Conservation (phyloP, 768 basidiomycete species). For the Suillus fuscotomentosus region DNA sequence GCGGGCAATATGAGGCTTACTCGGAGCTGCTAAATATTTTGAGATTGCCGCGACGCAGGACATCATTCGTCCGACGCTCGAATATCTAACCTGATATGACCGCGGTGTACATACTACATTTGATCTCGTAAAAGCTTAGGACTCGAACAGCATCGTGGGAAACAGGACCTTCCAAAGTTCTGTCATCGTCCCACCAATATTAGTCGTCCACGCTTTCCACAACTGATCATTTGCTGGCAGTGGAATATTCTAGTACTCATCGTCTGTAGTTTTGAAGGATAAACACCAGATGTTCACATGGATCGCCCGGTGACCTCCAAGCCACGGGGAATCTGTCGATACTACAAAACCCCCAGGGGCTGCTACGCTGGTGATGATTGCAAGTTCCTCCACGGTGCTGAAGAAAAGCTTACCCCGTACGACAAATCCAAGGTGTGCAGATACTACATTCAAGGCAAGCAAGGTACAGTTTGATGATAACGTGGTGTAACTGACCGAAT, state of each 20-base stretch:
- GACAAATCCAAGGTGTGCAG: slow-evolving; percentile 71
- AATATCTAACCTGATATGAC: too few species aligned
- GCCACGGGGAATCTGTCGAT: slow-evolving; percentile 68
- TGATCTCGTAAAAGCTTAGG: background rate
- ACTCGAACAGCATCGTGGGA: background rate
- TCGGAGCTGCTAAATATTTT: too few species aligned
- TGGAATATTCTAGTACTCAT: background rate
- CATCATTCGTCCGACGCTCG: too few species aligned
- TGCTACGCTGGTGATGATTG: slow-evolving; percentile 68
- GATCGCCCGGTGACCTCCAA: slow-evolving; percentile 67
- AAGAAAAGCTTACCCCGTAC: slow-evolving; percentile 57
- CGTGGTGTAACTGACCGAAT: slow-evolving; percentile 2
- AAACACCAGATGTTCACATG: slow-evolving; percentile 27
- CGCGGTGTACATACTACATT: too few species aligned
- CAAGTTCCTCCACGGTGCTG: slow-evolving; percentile 72
- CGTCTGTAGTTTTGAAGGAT: background rate
- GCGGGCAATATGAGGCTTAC: too few species aligned
- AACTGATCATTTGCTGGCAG: background rate
- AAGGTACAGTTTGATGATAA: background rate
- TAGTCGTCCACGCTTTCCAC: background rate
- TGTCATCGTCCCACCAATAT: background rate
- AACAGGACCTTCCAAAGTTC: background rate
- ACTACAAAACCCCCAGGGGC: slow-evolving; percentile 60
- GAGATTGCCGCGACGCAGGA: too few species aligned
- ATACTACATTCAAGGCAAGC: slow-evolving; percentile 59